These are phyloP conservation scores for Panicum hallii DNA, from an alignment of 202 grass and related monocot species.

Conservation along the genomic window DNA sequence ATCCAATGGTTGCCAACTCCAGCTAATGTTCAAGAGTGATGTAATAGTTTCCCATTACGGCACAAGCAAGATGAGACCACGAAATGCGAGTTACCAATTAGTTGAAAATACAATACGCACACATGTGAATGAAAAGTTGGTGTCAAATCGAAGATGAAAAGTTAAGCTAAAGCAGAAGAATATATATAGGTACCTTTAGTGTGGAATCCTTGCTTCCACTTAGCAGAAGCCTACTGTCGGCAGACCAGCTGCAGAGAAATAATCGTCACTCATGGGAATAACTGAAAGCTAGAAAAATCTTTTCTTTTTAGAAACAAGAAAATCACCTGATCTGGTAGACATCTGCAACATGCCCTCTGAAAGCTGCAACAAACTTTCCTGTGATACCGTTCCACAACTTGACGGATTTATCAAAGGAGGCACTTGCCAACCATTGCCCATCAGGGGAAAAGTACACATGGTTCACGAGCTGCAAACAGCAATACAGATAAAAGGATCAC, in stretches of 20 bases:
- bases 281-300: neutral
- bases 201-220: slow-evolving; percentile 99
- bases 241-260: slow-evolving; percentile 78
- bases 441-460: slow-evolving; percentile 99
- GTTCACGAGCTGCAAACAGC: slow-evolving; percentile 84
- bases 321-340: slow-evolving; percentile 93
- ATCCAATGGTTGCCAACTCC: neutral
- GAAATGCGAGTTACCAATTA: neutral
- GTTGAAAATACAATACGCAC: neutral
- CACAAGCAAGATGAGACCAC: slow-evolving; percentile 15
- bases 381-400: slow-evolving; percentile 98
- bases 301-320: neutral
- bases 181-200: slow-evolving; percentile 66
- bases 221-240: slow-evolving; percentile 94
- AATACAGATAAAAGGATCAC: slow-evolving; percentile 39
- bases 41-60: neutral
- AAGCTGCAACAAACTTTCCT: slow-evolving; percentile 85
- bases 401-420: slow-evolving; percentile 96
- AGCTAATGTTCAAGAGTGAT: neutral
- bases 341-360: slow-evolving; percentile 89
- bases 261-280: slow-evolving; percentile 13
- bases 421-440: slow-evolving; percentile 97
- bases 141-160: neutral
- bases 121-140: neutral
- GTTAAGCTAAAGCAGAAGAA: neutral